Base-by-base conservation (phyloP, 73 alveolate genomes). In the Loxodes magnus region DNA sequence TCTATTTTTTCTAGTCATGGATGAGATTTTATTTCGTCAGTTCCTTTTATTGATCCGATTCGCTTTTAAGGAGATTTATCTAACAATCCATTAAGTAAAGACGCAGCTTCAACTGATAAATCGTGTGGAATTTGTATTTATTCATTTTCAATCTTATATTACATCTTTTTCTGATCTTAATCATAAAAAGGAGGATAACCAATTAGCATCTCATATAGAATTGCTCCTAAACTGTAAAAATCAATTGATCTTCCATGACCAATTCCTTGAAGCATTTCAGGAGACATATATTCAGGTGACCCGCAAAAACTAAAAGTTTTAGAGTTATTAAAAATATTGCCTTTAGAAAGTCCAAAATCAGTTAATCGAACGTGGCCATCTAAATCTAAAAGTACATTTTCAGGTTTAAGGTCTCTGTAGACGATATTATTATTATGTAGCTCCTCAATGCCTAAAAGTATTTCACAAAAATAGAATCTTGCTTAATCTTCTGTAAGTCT, bases 401-500 rank as follows among this genome's bases (percentile, higher is more conserved):
- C 98, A 9, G 98, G 98, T 38, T 89, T 89, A 38, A 89, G 38
- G 67, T 89, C 98, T 54, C 98, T 50, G 67, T 89, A 87, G 22
- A 79, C 87, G 15, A 89, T 75, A 19, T 76, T 69, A 21, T 75
- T 62, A 7, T 66, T 63, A 57, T 89, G 96, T n/a, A 89, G 39
- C 35, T 68, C 60, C 38, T 84, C 84, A 12, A 89, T 58, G 15
- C 90, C 94, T 38, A 71, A 28, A 14, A 88, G 64, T 35, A 89
- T 58, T 54, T 89, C 89, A 19, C 69, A 65, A 56, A 71, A 83
- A 67, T 89, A 89, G 52, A 71, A 68, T 56, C 65, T 83, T 4
- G 88, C 88, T 34, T 62, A 55, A 51, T 44, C 46, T 64, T 82
- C 95, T 25, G 65, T 24, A 30, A 71, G 43, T 43, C 77, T 51